Percentiles rank a stretch among this genome's conserved stretches.
These are phyloP conservation scores for Phoma herbarum DNA, from an alignment of 2,329 filamentous ascomycete genomes.

Conservation along the genomic window DNA sequence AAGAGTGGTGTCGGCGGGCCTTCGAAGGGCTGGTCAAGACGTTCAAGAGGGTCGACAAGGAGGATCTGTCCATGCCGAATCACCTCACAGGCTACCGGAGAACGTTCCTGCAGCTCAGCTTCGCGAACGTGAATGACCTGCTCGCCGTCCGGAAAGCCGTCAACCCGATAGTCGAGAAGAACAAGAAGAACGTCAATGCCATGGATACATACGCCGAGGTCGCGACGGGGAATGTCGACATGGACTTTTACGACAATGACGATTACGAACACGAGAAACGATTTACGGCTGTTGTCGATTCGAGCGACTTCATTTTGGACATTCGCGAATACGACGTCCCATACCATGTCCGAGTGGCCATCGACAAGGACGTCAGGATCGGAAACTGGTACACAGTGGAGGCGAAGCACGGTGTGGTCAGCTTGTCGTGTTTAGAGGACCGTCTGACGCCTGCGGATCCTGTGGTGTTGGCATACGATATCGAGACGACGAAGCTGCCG, in stretches of 20 bases:
- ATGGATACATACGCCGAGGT: slow-evolving; percentile 99
- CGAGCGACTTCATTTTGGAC: slow-evolving; percentile 97
- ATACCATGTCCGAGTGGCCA: slow-evolving; percentile 98
- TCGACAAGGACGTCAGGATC: slow-evolving; percentile 94
- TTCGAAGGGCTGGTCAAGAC: slow-evolving; percentile 84
- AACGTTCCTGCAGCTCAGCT: slow-evolving; percentile 86
- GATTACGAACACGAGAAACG: slow-evolving; percentile 84
- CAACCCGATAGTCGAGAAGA: slow-evolving; percentile 92
- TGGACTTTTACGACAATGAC: slow-evolving; percentile 90
- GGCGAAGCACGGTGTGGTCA: slow-evolving; percentile 87
- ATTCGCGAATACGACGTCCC: slow-evolving; percentile 99
- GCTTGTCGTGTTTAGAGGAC: slow-evolving; percentile 85
- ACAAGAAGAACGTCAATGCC: slow-evolving; percentile 93
- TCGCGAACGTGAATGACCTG: slow-evolving; percentile 86
- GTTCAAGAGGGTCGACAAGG: slow-evolving; percentile 82
- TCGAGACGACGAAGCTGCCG: slow-evolving; percentile 94
- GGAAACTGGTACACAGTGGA: slow-evolving; percentile 98
- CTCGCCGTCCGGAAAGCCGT: slow-evolving; percentile 85
- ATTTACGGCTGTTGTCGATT: slow-evolving; percentile 81
- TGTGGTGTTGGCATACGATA: slow-evolving; percentile 99
- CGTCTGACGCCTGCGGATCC: slow-evolving; percentile 90
- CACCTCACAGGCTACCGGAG: slow-evolving; percentile 90
- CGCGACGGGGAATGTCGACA: slow-evolving; percentile 79
- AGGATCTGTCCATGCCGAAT: slow-evolving; percentile 94
- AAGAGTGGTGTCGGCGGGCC: slow-evolving; percentile 87